Evolutionary conservation across 2,329 filamentous ascomycete species (phyloP).

Genomic region (Pseudocercospora fijiensis): DNA sequence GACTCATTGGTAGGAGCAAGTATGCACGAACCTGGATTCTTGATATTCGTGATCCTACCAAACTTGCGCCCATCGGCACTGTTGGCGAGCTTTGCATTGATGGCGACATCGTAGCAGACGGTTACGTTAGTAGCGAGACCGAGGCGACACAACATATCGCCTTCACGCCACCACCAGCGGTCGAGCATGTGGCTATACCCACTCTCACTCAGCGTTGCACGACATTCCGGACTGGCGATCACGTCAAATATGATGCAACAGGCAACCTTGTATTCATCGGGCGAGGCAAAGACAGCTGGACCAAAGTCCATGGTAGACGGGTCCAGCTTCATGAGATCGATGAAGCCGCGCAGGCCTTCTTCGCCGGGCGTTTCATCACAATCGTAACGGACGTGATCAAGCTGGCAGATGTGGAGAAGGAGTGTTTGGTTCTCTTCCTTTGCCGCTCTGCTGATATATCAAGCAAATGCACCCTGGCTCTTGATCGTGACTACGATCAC

Average conservation of each 20-base stretch:
- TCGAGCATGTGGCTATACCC: background rate
- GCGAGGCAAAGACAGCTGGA: slow-evolving; percentile 1
- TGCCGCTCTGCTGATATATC: background rate
- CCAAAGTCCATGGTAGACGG: slow-evolving; percentile 8
- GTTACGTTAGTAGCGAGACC: slow-evolving; percentile 40
- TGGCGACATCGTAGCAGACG: slow-evolving; percentile 47
- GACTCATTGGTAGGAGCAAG: slow-evolving; percentile 21
- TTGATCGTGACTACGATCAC: background rate
- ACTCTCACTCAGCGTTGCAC: background rate
- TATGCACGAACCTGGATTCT: slow-evolving; percentile 35
- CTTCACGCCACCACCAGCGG: background rate
- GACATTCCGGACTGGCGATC: slow-evolving; percentile 22
- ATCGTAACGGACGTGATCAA: background rate
- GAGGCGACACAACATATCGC: background rate
- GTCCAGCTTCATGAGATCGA: slow-evolving; percentile 4
- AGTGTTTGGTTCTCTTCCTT: background rate
- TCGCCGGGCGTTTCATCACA: background rate
- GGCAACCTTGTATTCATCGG: slow-evolving; percentile 22
- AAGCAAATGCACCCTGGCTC: background rate
- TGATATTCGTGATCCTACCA: slow-evolving; percentile 30
- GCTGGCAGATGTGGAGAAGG: background rate
- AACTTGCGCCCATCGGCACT: slow-evolving; percentile 44
- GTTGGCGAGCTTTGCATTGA: slow-evolving; percentile 51
- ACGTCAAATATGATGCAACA: slow-evolving; percentile 17
- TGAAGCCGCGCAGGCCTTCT: slow-evolving; percentile 40